phyloP scores from a whole-genome alignment of 495 filamentous ascomycete species.

The Neurospora terricola region DNA sequence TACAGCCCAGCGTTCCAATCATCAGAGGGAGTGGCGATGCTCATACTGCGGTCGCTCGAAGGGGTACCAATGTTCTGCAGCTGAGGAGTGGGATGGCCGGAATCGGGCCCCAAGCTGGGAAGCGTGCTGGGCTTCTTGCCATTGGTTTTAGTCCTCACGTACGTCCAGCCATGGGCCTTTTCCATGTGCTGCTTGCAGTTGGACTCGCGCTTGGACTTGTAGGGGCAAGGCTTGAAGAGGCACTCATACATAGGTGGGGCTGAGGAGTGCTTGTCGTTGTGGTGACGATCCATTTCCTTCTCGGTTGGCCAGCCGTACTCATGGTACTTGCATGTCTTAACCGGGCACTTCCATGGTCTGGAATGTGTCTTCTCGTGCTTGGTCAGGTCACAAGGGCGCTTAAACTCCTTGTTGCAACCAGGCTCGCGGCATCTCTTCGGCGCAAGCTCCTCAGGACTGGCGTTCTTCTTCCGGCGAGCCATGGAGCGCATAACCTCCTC shows the following conservation, averaged over 20 bases:
- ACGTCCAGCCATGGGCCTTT: conserved; percentile 85
- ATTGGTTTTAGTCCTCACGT: conserved; percentile 87
- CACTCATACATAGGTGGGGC: conserved; percentile 70
- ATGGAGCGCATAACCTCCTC: conserved; percentile 76
- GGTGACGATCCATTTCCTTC: conserved; percentile 91
- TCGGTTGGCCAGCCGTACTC: conserved; percentile 89
- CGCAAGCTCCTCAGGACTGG: conserved; percentile 58
- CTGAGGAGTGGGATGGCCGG: conserved; percentile 42
- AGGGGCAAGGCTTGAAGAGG: conserved; percentile 74
- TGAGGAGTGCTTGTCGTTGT: conserved; percentile 89
- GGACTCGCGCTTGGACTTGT: conserved; percentile 89
- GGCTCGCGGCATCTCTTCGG: conserved; percentile 57
- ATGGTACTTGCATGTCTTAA: conserved; percentile 73
- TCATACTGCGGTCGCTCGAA: conserved; percentile 32
- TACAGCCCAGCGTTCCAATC: conserved; percentile 22
- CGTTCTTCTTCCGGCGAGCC: conserved; percentile 79
- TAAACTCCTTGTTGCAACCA: conserved; percentile 81
- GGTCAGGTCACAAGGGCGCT: conserved; percentile 79
- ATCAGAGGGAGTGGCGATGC: conserved; percentile 33
- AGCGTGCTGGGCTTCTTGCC: conserved; percentile 35
- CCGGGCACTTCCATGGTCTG: conserved; percentile 85
- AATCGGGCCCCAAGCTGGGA: conserved; percentile 20
- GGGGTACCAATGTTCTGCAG: conserved; percentile 45
- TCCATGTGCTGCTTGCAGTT: conserved; percentile 99
- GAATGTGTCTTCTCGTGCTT: conserved; percentile 98